Evolutionary conservation across 345 rosid genomes (phyloP), one percentile per base, ranked within the genome.

Genomic region (Nasturtium officinale): DNA sequence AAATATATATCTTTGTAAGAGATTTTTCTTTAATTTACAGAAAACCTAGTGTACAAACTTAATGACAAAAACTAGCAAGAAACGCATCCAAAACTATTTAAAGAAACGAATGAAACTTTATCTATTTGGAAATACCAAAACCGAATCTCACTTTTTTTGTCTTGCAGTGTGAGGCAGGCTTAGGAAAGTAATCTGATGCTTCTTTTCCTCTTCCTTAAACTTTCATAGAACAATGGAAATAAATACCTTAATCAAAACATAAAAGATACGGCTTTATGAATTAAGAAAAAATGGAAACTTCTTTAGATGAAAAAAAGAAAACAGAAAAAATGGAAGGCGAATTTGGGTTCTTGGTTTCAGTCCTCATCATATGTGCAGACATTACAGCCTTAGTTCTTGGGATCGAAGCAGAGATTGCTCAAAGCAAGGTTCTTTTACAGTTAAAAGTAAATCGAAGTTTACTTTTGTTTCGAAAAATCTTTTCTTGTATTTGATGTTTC

Each of bases 321-420:
- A 40, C 57, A 65, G 55, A 51, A 51, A 66, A 50, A 32, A 79
- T 79, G 76, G 73, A 70, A 69, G 47, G 72, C 23, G 76, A 80
- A 40, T 62, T 71, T 40, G 80, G 72, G 15, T 76, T 80, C 56
- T 63, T 80, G 75, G 53, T 80, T 48, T 66, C 77, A 47, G 63
- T 80, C 21, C 30, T 80, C 58, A 67, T 80, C 71, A 80, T 80
- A 73, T 77, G 77, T 54, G 68, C 79, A 69, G 83, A 80, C 65
- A 59, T 80, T 62, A 11, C 83, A 65, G 83, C 80, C 13, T 23
- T 55, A 25, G 73, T 80, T 25, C 80, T 80, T 5, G 77, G 83
- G n/a, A 80, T 76, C 7, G 55, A 80, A 72, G 80, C 80, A 3
- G 80, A 80, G 69, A 61, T 76, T 70, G 53, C 56, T 75, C 83